Evolutionary conservation across 2,329 filamentous ascomycete genomes (phyloP).

Genomic region (Diplodia corticola): DNA sequence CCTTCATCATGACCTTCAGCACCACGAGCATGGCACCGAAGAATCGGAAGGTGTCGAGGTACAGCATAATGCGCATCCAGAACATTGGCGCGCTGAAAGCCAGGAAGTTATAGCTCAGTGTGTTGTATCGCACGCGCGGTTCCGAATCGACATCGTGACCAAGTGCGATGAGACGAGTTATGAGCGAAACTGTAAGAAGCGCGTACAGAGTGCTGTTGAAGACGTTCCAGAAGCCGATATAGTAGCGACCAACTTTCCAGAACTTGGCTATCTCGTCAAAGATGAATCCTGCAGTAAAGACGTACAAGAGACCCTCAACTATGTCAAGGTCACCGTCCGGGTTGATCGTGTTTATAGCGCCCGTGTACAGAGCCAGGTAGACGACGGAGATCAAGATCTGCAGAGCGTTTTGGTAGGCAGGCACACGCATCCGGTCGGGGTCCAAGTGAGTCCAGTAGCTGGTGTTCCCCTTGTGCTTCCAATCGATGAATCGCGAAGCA

Average conservation of each 20-base stretch:
- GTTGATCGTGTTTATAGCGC: constrained; percentile 93
- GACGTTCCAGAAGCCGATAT: constrained; percentile 94
- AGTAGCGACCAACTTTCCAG: constrained; percentile 89
- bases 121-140: constrained; percentile 66
- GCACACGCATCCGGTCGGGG: constrained; percentile 90
- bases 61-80: constrained; percentile 88
- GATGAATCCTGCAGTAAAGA: constrained; percentile 89
- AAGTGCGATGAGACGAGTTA: constrained; percentile 76
- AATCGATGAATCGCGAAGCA: constrained; percentile 84
- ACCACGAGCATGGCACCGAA: constrained; percentile 99
- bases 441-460: constrained; percentile 81
- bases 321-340: constrained; percentile 77
- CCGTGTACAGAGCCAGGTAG: constrained; percentile 83
- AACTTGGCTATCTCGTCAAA: constrained; percentile 86
- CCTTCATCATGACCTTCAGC: constrained; percentile 68
- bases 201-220: constrained; percentile 86
- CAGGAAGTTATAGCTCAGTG: constrained; percentile 88
- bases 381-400: constrained; percentile 82
- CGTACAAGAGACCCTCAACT: constrained; percentile 80
- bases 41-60: constrained; percentile 90
- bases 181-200: constrained; percentile 74
- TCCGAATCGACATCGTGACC: constrained; percentile 55
- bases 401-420: constrained; percentile 86
- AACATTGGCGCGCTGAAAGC: constrained; percentile 95
- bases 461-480: constrained; percentile 76